These are phyloP conservation scores for Jackrogersella minutella DNA, from an alignment of 495 filamentous ascomycete genomes.

Conservation along the genomic window DNA sequence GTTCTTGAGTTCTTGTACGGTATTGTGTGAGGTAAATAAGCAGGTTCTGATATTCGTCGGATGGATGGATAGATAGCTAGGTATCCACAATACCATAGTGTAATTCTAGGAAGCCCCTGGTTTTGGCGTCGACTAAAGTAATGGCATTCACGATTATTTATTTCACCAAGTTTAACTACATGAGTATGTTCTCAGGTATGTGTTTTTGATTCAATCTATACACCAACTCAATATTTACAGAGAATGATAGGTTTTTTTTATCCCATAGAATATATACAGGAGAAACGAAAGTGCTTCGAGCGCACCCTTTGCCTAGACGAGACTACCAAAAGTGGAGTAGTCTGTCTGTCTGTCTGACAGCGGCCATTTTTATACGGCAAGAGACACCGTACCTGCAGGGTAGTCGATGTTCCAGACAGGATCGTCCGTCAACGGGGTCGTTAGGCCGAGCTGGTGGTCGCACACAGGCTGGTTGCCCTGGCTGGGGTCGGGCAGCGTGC, in stretches of 20 bases:
- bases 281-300: slow-evolving; percentile 20
- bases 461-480: slow-evolving; percentile 41
- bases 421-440: background rate
- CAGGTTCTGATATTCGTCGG: slow-evolving; percentile 2
- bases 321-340: background rate
- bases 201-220: slow-evolving; percentile 2
- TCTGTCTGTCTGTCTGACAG: too few relatives aligned
- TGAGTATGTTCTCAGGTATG: background rate
- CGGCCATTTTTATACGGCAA: slow-evolving; percentile 11
- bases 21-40: slow-evolving; percentile 18
- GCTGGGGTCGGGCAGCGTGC: slow-evolving; percentile 33
- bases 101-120: background rate
- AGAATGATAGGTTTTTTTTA: slow-evolving; percentile 1
- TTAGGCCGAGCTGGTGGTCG: slow-evolving; percentile 36
- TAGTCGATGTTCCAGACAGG: slow-evolving; percentile 44
- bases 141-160: background rate
- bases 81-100: slow-evolving; percentile 2
- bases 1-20: slow-evolving; percentile 28
- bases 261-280: background rate
- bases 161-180: background rate
- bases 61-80: slow-evolving; percentile 3
- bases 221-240: slow-evolving; percentile 19
- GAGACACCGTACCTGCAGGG: slow-evolving; percentile 29
- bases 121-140: too few relatives aligned
- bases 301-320: background rate